Evolutionary conservation across 2,329 filamentous ascomycete genomes (phyloP), one percentile per base, ranked within the genome.

Genomic region (Dothiorella sarmentorum): DNA sequence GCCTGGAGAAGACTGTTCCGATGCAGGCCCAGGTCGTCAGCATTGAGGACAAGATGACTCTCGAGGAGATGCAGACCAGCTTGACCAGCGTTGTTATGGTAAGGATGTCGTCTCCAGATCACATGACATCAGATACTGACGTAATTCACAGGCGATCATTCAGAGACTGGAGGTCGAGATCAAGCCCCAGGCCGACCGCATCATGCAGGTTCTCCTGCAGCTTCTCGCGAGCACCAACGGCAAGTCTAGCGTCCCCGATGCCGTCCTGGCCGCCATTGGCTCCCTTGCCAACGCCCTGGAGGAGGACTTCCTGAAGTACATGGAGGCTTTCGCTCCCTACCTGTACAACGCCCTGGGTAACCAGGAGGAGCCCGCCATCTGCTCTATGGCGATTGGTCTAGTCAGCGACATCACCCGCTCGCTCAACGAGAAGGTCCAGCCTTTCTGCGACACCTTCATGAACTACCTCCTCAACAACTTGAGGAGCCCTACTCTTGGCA

Each of bases 41-140:
- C 70, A 90, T 97, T 26, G 94, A 99, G 75, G 94, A 99, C 76
- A 93, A 88, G 75, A 91, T 97, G 64, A 95, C 90, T 4, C 82
- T 99, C 3, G 92, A 97, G 72, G 94, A 99, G 76, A 96, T 99
- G 84, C 94, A 97, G 78, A 97, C 92, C 53, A 97, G 92, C 73
- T 82, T 99, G 69, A 88, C 87, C 73, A 95, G 90, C 56, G 94
- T 97, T 38, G 81, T 97, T 51, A 86, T 97, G 76, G 74, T 77
- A 69, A 64, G 74, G 26, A 67, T 51, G 17, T 35, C 27, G 3
- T 11, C 37, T 29, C 59, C 63, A 57, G 63, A 38, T 37, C 42
- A 33, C 35, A 6, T 58, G 20, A 27, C 4, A 26, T 17, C 7
- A 33, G 7, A 7, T 24, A 40, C 56, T 58, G 31, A 58, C 33